Evolutionary conservation across 1,139 yeast species (phyloP).

Genomic region (Pichia sp.): DNA sequence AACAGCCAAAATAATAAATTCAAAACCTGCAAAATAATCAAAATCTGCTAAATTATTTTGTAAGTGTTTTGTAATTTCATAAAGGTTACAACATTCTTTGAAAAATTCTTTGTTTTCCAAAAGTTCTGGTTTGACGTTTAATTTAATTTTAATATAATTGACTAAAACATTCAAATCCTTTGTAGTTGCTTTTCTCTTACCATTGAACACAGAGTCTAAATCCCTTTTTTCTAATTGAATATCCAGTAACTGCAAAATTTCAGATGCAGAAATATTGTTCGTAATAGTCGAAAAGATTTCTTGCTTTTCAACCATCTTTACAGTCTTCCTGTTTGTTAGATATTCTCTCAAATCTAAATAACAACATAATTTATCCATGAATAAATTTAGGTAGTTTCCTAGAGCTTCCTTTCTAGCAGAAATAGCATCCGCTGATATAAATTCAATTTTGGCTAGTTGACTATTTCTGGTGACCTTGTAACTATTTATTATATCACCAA

Average conservation of each 20-base stretch:
- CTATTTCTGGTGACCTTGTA: slow-evolving; percentile 48
- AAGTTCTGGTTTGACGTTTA: slow-evolving; percentile 20
- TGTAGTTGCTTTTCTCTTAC: slow-evolving; percentile 21
- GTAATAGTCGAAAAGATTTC: too few relatives aligned
- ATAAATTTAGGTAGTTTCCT: slow-evolving; percentile 37
- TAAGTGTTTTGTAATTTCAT: slow-evolving; percentile 24
- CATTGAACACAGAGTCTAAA: slow-evolving; percentile 14
- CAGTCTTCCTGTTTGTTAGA: slow-evolving; percentile 31
- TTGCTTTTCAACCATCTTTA: neutral
- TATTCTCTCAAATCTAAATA: slow-evolving; percentile 40
- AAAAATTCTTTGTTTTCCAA: slow-evolving; percentile 19
- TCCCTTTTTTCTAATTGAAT: slow-evolving; percentile 6
- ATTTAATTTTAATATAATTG: slow-evolving; percentile 45
- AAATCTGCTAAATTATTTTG: slow-evolving; percentile 39
- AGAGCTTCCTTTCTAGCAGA: slow-evolving; percentile 21
- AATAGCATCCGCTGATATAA: slow-evolving; percentile 29
- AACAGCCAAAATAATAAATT: slow-evolving; percentile 50
- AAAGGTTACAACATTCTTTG: slow-evolving; percentile 19
- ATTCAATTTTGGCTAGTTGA: slow-evolving; percentile 47
- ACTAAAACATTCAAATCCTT: slow-evolving; percentile 38
- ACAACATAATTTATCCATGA: slow-evolving; percentile 53
- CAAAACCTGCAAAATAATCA: slow-evolving; percentile 64
- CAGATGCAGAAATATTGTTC: neutral
- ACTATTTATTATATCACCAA: slow-evolving; percentile 26
- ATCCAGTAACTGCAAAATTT: slow-evolving; percentile 12